A percentile compares a stretch with the other conserved stretches of the same genome.
These are phyloP conservation scores for Neobulgaria alba DNA, from an alignment of 2,329 filamentous ascomycete genomes.

Conservation along the genomic window DNA sequence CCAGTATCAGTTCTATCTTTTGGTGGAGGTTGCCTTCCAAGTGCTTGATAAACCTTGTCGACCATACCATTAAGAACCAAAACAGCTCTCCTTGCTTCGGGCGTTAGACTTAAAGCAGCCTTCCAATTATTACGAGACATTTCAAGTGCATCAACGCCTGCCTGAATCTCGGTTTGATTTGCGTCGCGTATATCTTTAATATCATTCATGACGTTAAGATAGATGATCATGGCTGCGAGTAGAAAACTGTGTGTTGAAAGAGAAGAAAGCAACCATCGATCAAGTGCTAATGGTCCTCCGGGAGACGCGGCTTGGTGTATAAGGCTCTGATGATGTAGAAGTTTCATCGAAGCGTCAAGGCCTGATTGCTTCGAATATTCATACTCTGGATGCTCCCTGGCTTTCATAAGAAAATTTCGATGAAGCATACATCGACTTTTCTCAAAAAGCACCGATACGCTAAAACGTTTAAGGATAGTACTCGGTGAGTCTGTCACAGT, in stretches of 20 bases:
- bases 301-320: conserved; percentile 43
- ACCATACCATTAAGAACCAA: conserved; percentile 2
- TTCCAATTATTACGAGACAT: conserved; percentile 9
- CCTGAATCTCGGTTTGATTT: conserved; percentile 1
- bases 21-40: conserved; percentile 1
- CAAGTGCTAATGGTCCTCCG: conserved; percentile 42
- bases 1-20: neutral
- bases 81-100: conserved; percentile 2
- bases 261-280: conserved; percentile 49
- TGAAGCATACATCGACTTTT: conserved; percentile 48
- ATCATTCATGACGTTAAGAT: conserved; percentile 30
- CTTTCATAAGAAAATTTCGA: conserved; percentile 41
- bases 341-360: conserved; percentile 39
- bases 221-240: conserved; percentile 52
- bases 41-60: conserved; percentile 1
- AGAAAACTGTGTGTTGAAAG: conserved; percentile 53
- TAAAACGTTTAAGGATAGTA: conserved; percentile 45
- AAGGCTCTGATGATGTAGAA: conserved; percentile 39
- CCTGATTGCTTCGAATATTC: conserved; percentile 45
- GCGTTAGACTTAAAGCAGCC: conserved; percentile 1
- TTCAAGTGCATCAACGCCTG: conserved; percentile 13
- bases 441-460: conserved; percentile 42
- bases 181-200: conserved; percentile 3
- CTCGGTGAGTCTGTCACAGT: conserved; percentile 39
- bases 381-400: conserved; percentile 36